phyloP scores from a whole-genome alignment of 2,329 filamentous ascomycete species.

The Fusarium begoniae region DNA sequence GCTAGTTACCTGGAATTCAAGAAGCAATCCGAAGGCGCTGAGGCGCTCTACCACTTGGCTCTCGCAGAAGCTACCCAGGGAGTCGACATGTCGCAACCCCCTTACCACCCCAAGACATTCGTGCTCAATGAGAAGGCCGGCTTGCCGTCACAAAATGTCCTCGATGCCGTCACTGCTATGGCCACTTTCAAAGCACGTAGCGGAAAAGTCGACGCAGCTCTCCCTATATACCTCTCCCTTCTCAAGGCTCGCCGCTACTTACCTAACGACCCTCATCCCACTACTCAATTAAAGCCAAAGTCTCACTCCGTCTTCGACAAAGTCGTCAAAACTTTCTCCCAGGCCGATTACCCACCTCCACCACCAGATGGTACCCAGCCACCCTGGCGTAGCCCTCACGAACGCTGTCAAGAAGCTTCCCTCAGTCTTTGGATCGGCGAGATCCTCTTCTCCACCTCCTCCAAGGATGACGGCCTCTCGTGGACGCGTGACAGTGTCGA shows the following conservation, averaged over 20 bases:
- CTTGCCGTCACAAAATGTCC: constrained; percentile 75
- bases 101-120: constrained; percentile 69
- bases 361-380: constrained; percentile 75
- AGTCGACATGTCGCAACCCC: constrained; percentile 51
- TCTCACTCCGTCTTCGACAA: constrained; percentile 29
- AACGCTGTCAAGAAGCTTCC: constrained; percentile 84
- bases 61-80: constrained; percentile 76
- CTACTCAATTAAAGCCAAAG: constrained; percentile 8
- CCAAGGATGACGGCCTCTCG: constrained; percentile 75
- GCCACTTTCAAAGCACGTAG: constrained; percentile 80
- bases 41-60: constrained; percentile 78
- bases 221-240: constrained; percentile 87
- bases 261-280: constrained; percentile 48
- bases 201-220: constrained; percentile 72
- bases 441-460: constrained; percentile 77
- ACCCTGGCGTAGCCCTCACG: constrained; percentile 69
- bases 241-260: constrained; percentile 78
- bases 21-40: constrained; percentile 69
- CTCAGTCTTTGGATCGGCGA: constrained; percentile 93
- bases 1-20: constrained; percentile 88
- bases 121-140: constrained; percentile 69
- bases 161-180: constrained; percentile 78
- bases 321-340: constrained; percentile 43
- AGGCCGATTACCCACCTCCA: constrained; percentile 74
- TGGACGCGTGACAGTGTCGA: constrained; percentile 94